phyloP scores from a whole-genome alignment of 176 grass and related monocot species.

The Panicum miliaceum region DNA sequence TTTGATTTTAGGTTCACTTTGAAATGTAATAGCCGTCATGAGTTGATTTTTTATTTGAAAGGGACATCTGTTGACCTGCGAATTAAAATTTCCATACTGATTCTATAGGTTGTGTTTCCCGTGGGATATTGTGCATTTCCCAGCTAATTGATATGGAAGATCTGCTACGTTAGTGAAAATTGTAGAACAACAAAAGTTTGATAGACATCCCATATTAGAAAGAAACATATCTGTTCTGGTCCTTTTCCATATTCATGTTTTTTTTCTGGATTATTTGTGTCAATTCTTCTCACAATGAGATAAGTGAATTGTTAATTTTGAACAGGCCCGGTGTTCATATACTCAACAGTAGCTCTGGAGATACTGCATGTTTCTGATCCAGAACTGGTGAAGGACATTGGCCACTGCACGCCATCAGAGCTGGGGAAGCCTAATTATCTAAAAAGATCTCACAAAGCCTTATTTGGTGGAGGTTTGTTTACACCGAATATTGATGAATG shows the following conservation, averaged over 20 bases:
- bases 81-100: background rate
- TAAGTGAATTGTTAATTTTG: constrained; percentile 18
- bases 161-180: background rate
- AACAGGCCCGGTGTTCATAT: constrained; percentile 65
- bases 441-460: constrained; percentile 58
- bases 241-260: background rate
- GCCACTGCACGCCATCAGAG: constrained; percentile 54
- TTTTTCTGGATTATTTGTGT: background rate
- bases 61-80: background rate
- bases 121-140: background rate
- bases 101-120: background rate
- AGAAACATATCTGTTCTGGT: background rate
- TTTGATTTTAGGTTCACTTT: background rate
- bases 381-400: constrained; percentile 69
- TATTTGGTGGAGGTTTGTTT: constrained; percentile 68
- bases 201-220: background rate
- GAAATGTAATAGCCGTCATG: background rate
- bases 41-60: background rate
- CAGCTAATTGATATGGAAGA: background rate
- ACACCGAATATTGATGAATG: constrained; percentile 58
- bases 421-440: constrained; percentile 69
- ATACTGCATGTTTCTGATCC: constrained; percentile 65
- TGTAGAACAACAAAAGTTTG: background rate
- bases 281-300: background rate
- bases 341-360: constrained; percentile 59